Evolutionary conservation across 495 filamentous ascomycete species (phyloP), one percentile per base, ranked within the genome.

Genomic region (Penicillium samsonianum): DNA sequence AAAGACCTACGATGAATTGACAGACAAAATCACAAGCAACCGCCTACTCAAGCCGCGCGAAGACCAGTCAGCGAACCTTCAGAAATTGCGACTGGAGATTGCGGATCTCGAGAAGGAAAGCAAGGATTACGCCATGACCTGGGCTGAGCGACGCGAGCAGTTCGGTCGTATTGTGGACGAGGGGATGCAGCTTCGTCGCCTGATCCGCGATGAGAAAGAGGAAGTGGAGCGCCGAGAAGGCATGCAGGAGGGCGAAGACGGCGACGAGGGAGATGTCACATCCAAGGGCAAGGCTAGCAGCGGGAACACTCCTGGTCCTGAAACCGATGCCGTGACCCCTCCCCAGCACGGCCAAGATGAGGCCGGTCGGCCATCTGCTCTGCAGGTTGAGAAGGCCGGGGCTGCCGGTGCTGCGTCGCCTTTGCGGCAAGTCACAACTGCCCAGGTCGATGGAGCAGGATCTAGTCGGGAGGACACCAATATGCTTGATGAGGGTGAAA

Each of bases 191-290:
- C 80, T 98, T 62, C 80, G 92, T 47, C 82, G 87, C 31, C 75
- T 96, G 64, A 98, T 98, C 62, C 84, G 90, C 41, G 92, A 97
- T 71, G 92, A 97, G 78, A 97, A 97, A 72, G 94, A 98, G 69
- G 94, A 96, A 73, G 78, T 78, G 9, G 85, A 87, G 67, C 70
- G 84, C 42, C 78, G 82, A 54, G 83, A 96, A 68, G 93, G 93
- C 28, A 96, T 94, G 84, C 82, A 84, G 53, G 83, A 83, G 49
- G 81, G 75, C 65, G 90, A 89, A 59, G 90, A 90, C 45, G 89
- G 82, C 0, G 88, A 88, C 43, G 89, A 90, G 45, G 88, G 83
- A 41, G 87, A 84, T 41, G 77, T 78, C 33, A 70, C 75, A 2
- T 82, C 70, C 3, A 80, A 78, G 69, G 68, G 78, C 66, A 76